A percentile compares a stretch with the other conserved stretches of the same genome.
Conservation (phyloP, 2,329 filamentous ascomycete genomes). For the Colletotrichum abscissum region DNA sequence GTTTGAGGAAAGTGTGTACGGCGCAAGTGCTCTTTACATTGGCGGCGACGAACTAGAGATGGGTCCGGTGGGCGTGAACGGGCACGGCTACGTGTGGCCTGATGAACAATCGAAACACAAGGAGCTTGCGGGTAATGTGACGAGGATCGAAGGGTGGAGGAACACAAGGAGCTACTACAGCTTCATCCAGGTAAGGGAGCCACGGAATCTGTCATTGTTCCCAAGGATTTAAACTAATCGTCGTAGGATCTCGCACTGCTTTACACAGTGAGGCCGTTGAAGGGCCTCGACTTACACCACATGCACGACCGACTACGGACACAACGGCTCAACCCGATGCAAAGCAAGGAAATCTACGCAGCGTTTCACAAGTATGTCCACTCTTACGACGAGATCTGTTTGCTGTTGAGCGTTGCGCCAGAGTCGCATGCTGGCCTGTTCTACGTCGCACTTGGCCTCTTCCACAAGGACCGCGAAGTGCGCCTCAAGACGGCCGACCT, state of each 20-base stretch:
- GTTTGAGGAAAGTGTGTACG: slow-evolving; percentile 96
- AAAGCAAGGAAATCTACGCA: slow-evolving; percentile 87
- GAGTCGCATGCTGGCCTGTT: slow-evolving; percentile 91
- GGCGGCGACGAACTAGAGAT: slow-evolving; percentile 78
- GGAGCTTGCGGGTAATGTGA: slow-evolving; percentile 91
- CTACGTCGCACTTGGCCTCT: slow-evolving; percentile 89
- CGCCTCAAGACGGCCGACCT: slow-evolving; percentile 81
- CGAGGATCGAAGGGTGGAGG: slow-evolving; percentile 95
- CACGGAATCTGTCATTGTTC: neutral
- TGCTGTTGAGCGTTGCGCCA: slow-evolving; percentile 83
- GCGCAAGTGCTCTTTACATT: slow-evolving; percentile 88
- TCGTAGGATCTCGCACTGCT: slow-evolving; percentile 72
- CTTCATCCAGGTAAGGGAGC: slow-evolving; percentile 79
- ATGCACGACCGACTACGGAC: slow-evolving; percentile 91
- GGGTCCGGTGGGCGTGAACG: slow-evolving; percentile 69
- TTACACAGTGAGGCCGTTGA: slow-evolving; percentile 75
- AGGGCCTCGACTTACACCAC: slow-evolving; percentile 88
- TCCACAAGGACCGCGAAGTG: slow-evolving; percentile 88
- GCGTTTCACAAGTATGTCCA: slow-evolving; percentile 81
- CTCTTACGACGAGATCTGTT: slow-evolving; percentile 86
- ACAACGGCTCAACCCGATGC: slow-evolving; percentile 79
- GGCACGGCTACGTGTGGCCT: slow-evolving; percentile 95
- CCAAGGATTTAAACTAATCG: slow-evolving; percentile 25
- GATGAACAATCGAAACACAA: slow-evolving; percentile 83
- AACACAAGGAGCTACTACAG: slow-evolving; percentile 96